Conservation (phyloP, 2,329 filamentous ascomycete genomes). For the Diaporthe australafricana region DNA sequence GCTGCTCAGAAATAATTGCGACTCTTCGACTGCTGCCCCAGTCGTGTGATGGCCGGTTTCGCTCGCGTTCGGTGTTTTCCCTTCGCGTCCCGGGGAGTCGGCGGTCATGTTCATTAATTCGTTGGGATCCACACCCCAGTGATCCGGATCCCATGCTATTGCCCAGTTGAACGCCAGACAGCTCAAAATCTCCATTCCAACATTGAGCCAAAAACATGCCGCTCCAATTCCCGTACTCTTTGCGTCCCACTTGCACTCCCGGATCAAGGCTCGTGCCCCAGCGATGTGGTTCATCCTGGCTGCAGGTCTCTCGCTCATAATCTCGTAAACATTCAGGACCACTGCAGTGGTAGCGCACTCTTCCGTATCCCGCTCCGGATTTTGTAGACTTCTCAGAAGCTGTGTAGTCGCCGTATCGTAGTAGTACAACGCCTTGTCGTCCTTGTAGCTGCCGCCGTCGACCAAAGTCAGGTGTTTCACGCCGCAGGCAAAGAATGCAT, state of each 20-base stretch:
- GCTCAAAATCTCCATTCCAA: slow-evolving; percentile 89
- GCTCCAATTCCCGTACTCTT: slow-evolving; percentile 81
- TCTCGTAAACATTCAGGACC: slow-evolving; percentile 91
- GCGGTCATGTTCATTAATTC: slow-evolving; percentile 38
- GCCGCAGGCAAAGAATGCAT: slow-evolving; percentile 90
- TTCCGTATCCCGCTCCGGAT: slow-evolving; percentile 84
- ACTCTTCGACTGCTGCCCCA: slow-evolving; percentile 41
- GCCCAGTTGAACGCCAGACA: slow-evolving; percentile 90
- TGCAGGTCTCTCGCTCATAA: slow-evolving; percentile 84
- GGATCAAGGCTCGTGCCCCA: slow-evolving; percentile 85
- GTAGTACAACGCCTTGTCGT: slow-evolving; percentile 83
- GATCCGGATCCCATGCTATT: slow-evolving; percentile 88
- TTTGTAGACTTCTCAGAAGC: slow-evolving; percentile 80
- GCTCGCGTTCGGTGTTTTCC: slow-evolving; percentile 13
- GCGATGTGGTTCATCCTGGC: slow-evolving; percentile 92
- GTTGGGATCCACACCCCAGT: slow-evolving; percentile 88
- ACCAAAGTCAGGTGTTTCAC: slow-evolving; percentile 82
- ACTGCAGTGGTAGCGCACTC: slow-evolving; percentile 90
- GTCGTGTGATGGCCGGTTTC: slow-evolving; percentile 33
- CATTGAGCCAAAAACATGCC: slow-evolving; percentile 95
- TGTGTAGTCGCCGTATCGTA: slow-evolving; percentile 88
- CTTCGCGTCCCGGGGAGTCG: slow-evolving; percentile 18
- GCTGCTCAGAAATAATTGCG: slow-evolving; percentile 49
- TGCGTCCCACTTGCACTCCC: slow-evolving; percentile 90
- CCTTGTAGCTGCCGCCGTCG: slow-evolving; percentile 72